These are phyloP conservation scores for Candida endomychidarum DNA, from an alignment of 805 yeast genomes.

Conservation along the genomic window DNA sequence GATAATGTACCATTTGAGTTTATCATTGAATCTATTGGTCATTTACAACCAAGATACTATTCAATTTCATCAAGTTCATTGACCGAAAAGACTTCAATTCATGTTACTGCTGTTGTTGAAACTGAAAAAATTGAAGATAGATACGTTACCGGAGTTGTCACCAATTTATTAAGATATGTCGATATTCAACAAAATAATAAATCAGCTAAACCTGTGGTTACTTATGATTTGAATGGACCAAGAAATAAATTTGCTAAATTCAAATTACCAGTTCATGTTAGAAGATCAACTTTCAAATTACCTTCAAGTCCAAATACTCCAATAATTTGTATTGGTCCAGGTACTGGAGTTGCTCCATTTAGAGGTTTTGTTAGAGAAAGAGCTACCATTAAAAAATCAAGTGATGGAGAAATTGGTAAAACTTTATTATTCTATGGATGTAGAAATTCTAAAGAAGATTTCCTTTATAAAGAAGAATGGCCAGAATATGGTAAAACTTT, in stretches of 20 bases:
- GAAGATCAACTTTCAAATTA: constrained; percentile 91
- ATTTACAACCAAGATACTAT: constrained; percentile 90
- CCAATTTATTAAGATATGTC: constrained; percentile 79
- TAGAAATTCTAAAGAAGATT: constrained; percentile 77
- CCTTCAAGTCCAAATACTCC: constrained; percentile 85
- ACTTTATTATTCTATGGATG: constrained; percentile 84
- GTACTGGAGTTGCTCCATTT: constrained; percentile 98
- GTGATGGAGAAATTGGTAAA: constrained; percentile 54
- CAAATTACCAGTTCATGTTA: constrained; percentile 85
- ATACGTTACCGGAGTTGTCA: constrained; percentile 80
- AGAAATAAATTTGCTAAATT: constrained; percentile 51
- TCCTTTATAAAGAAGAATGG: constrained; percentile 90
- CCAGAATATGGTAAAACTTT: constrained; percentile 60
- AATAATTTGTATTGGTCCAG: constrained; percentile 93
- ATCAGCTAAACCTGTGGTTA: constrained; percentile 44
- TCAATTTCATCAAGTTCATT: constrained; percentile 90
- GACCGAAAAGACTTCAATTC: constrained; percentile 70
- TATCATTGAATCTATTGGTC: constrained; percentile 75
- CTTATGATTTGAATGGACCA: constrained; percentile 84
- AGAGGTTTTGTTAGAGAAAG: constrained; percentile 93
- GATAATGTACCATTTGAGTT: constrained; percentile 75
- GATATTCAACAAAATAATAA: constrained; percentile 56
- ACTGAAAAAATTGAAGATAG: constrained; percentile 38
- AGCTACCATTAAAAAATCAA: constrained; percentile 46
- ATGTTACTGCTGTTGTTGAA: constrained; percentile 92